These are phyloP conservation scores for Gnomoniopsis sp. DNA, from an alignment of 2,329 filamentous ascomycete genomes.

Conservation along the genomic window DNA sequence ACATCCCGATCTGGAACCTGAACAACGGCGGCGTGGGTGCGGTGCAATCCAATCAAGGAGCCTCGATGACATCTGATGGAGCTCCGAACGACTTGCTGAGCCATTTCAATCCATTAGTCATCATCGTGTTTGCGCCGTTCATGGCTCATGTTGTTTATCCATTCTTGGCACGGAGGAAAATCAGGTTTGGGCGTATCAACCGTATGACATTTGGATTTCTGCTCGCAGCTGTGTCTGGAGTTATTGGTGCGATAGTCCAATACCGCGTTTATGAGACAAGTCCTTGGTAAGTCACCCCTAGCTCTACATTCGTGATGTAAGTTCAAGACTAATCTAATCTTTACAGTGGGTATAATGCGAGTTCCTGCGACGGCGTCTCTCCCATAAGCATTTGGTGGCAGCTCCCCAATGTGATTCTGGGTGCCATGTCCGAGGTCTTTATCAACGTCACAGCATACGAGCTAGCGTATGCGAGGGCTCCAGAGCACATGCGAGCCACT, in stretches of 20 bases:
- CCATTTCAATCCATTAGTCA: slow-evolving; percentile 57
- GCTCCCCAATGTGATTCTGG: slow-evolving; percentile 46
- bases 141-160: slow-evolving; percentile 55
- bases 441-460: slow-evolving; percentile 62
- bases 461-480: slow-evolving; percentile 66
- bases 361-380: slow-evolving; percentile 32
- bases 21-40: slow-evolving; percentile 39
- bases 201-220: slow-evolving; percentile 58
- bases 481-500: slow-evolving; percentile 59
- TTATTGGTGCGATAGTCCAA: slow-evolving; percentile 53
- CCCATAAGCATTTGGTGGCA: slow-evolving; percentile 52
- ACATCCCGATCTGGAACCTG: slow-evolving; percentile 37
- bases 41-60: slow-evolving; percentile 33
- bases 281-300: slow-evolving; percentile 34
- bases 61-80: slow-evolving; percentile 42
- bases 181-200: slow-evolving; percentile 56
- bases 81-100: slow-evolving; percentile 59
- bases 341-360: slow-evolving; percentile 41
- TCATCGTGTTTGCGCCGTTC: slow-evolving; percentile 54
- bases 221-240: slow-evolving; percentile 25
- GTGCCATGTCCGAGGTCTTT: slow-evolving; percentile 54
- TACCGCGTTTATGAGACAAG: slow-evolving; percentile 55
- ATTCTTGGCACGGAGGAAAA: slow-evolving; percentile 43
- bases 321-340: background rate
- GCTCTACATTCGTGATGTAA: too few relatives aligned